Percentiles rank a stretch among this genome's conserved stretches.
Conservation (phyloP, 257 asterid species). For the Solanum dulcamara region DNA sequence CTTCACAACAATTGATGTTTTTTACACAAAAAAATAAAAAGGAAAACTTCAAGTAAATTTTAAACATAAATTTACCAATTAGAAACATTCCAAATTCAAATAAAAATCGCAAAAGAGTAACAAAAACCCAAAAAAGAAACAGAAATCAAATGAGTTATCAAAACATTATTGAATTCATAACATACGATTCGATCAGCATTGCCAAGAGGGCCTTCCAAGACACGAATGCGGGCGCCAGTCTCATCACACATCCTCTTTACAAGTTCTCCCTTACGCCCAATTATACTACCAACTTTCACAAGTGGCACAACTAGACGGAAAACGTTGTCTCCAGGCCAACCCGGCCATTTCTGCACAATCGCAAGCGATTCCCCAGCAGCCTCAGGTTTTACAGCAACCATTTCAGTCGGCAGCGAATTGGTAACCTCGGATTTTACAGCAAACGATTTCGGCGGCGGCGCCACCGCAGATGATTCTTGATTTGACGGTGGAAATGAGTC, state of each 20-base stretch:
- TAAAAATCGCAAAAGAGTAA: background rate
- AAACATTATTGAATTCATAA: background rate
- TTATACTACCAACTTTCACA: slow-evolving; percentile 72
- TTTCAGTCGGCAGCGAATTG: background rate
- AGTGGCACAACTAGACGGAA: slow-evolving; percentile 61
- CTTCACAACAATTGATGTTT: background rate
- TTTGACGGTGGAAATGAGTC: background rate
- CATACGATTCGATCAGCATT: slow-evolving; percentile 76
- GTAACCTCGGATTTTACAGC: background rate
- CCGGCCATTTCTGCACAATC: slow-evolving; percentile 60
- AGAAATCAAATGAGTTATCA: background rate
- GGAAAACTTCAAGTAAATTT: background rate
- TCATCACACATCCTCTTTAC: slow-evolving; percentile 81
- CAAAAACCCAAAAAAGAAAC: background rate
- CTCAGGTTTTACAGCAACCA: background rate
- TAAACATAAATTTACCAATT: background rate
- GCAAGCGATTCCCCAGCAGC: slow-evolving; percentile 15
- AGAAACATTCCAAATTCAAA: background rate
- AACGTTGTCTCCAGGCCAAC: slow-evolving; percentile 83
- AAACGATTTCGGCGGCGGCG: background rate
- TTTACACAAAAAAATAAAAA: background rate
- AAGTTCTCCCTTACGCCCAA: slow-evolving; percentile 83
- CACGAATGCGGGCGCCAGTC: slow-evolving; percentile 65
- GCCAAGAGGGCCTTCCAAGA: slow-evolving; percentile 54
- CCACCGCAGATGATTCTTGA: background rate